Evolutionary conservation across 495 filamentous ascomycete species (phyloP).

Genomic region (Penicillium soppii): DNA sequence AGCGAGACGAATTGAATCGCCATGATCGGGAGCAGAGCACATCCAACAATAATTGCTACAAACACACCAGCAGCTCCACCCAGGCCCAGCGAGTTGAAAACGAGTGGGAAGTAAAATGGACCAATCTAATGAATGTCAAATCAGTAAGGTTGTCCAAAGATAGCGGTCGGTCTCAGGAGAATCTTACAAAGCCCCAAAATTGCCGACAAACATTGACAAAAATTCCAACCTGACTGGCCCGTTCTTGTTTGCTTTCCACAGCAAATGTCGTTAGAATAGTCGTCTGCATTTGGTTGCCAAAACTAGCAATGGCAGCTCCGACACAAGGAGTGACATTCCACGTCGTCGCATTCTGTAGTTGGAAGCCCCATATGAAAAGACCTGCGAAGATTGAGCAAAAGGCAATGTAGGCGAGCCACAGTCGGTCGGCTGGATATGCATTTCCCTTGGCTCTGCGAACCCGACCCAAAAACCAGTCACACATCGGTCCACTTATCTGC

Average conservation of each 20-base stretch:
- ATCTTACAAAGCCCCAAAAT: constrained; percentile 34
- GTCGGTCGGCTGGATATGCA: constrained; percentile 25
- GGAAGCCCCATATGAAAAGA: constrained; percentile 30
- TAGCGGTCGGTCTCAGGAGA: not conserved
- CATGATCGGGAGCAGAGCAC: too few relatives aligned
- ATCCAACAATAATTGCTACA: constrained; percentile 31
- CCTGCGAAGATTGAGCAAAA: constrained; percentile 25
- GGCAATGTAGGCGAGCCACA: constrained; percentile 37
- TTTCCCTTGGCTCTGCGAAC: constrained; percentile 11
- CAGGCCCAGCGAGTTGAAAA: constrained; percentile 29
- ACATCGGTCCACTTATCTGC: constrained; percentile 32
- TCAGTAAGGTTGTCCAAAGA: not conserved
- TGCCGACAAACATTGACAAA: constrained; percentile 33
- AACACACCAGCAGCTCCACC: constrained; percentile 32
- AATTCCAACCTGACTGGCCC: constrained; percentile 27
- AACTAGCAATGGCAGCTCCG: constrained; percentile 34
- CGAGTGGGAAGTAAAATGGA: constrained; percentile 33
- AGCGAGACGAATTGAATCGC: constrained; percentile 23
- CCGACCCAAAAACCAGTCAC: constrained; percentile 26
- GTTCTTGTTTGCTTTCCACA: constrained; percentile 29
- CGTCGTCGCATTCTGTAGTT: constrained; percentile 22
- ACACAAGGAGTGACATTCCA: constrained; percentile 38
- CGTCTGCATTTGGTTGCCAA: constrained; percentile 36
- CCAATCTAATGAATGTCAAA: constrained; percentile 21
- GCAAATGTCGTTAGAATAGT: constrained; percentile 32